Conservation (phyloP, 305 asterid genomes). For the Ilex paraguariensis region DNA sequence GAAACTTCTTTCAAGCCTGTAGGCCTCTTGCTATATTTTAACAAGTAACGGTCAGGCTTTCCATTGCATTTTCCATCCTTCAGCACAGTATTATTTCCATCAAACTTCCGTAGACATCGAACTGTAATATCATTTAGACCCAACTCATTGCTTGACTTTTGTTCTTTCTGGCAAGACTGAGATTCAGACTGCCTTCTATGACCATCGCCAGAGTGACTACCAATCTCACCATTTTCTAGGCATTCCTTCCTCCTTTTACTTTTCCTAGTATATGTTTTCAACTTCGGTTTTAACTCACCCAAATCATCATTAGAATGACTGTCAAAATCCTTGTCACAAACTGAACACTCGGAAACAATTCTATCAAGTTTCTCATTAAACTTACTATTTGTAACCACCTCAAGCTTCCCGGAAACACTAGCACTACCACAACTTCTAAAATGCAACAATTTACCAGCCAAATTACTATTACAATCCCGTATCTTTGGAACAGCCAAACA, state of each 20-base stretch:
- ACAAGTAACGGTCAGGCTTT: constrained; percentile 23
- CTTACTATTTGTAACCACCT: constrained; percentile 16
- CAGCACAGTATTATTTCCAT: constrained; percentile 13
- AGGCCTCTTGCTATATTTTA: constrained; percentile 47
- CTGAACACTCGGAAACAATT: constrained; percentile 24
- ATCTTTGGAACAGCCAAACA: constrained; percentile 21
- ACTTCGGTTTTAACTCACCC: constrained; percentile 22
- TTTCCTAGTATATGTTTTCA: constrained; percentile 37
- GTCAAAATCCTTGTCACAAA: constrained; percentile 16
- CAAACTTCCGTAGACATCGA: constrained; percentile 18
- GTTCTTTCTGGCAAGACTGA: constrained; percentile 18
- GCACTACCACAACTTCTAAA: constrained; percentile 13
- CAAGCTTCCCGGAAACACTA: constrained; percentile 24
- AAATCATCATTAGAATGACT: constrained; percentile 14
- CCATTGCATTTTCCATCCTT: constrained; percentile 23
- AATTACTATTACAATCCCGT: constrained; percentile 24
- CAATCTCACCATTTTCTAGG: constrained; percentile 23
- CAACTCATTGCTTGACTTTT: constrained; percentile 16
- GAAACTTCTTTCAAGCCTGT: constrained; percentile 21
- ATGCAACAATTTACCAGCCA: constrained; percentile 25
- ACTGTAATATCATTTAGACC: constrained; percentile 15
- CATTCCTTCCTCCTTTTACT: constrained; percentile 34
- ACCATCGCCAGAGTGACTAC: constrained; percentile 23
- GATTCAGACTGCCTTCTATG: constrained; percentile 16
- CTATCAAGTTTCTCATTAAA: constrained; percentile 21